phyloP scores from a whole-genome alignment of 208 protist species.

The Leishmania turanica region DNA sequence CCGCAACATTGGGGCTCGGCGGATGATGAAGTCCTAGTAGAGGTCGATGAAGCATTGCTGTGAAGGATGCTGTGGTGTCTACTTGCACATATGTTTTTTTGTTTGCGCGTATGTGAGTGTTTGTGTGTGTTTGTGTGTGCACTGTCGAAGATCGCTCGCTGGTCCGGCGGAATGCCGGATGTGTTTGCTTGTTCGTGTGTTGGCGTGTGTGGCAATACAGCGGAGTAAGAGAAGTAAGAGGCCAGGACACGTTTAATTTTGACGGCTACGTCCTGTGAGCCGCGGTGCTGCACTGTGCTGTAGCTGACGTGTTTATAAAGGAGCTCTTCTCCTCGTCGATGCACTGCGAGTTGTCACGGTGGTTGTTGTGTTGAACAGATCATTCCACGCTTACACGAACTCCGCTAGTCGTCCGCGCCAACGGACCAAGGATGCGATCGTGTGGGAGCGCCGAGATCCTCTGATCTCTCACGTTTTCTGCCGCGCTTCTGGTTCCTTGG shows the following conservation, averaged over 20 bases:
- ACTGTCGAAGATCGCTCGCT: not conserved
- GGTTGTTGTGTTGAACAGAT: too few species aligned
- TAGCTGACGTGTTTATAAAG: not conserved
- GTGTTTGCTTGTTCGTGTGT: not conserved
- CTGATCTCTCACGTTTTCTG: not conserved
- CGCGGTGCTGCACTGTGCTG: not conserved
- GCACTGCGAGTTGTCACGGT: not conserved
- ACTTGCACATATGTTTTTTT: not conserved
- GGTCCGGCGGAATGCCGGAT: not conserved
- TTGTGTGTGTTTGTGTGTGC: not conserved
- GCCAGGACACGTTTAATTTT: not conserved
- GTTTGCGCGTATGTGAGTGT: too few species aligned
- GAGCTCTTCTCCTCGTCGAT: not conserved
- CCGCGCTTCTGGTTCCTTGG: not conserved
- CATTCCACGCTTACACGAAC: not conserved
- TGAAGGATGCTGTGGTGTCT: not conserved
- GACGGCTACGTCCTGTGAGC: not conserved
- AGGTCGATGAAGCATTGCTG: not conserved
- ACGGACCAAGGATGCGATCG: not conserved
- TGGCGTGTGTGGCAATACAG: not conserved
- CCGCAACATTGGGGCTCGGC: constrained; percentile 67
- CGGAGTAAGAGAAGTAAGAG: not conserved
- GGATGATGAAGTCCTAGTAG: constrained; percentile 88
- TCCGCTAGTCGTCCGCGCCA: not conserved
- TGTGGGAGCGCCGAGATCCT: not conserved